Conservation (phyloP, 108 stramenopile genomes). For the Nitzschia palea region DNA sequence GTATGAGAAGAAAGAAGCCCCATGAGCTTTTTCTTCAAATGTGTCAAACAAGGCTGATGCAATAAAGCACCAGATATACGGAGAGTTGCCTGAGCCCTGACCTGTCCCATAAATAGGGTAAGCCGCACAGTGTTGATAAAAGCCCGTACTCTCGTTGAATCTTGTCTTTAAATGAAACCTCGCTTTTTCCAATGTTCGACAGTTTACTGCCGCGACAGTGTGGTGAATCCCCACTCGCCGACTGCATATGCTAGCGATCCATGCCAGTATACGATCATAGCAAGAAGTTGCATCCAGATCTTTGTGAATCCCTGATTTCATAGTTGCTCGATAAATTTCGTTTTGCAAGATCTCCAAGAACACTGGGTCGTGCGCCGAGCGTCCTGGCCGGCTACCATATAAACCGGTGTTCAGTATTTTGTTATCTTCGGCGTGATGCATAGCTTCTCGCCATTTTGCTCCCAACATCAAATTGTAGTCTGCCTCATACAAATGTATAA, state of each 20-base stretch:
- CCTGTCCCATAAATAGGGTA: too few species aligned
- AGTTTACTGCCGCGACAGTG: too few species aligned
- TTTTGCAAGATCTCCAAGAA: neutral
- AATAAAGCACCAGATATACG: neutral
- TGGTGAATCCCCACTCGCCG: too few species aligned
- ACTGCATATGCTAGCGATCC: neutral
- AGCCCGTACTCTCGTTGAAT: too few species aligned
- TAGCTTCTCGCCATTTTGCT: neutral
- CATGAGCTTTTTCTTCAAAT: neutral
- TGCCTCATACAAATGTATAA: constrained; percentile 1
- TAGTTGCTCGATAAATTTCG: neutral
- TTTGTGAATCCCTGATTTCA: neutral
- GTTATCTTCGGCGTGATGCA: neutral
- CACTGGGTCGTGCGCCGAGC: neutral
- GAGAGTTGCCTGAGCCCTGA: neutral
- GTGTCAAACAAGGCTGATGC: neutral
- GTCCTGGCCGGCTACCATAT: neutral
- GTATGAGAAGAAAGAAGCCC: neutral
- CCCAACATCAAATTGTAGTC: neutral
- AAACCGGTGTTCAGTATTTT: neutral
- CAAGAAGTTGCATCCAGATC: neutral
- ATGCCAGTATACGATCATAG: neutral
- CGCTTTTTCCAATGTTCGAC: too few species aligned
- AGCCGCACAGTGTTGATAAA: too few species aligned
- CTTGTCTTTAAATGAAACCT: too few species aligned